These are phyloP conservation scores for Cladosporium cucumerinum DNA, from an alignment of 2,329 filamentous ascomycete genomes.

Conservation along the genomic window DNA sequence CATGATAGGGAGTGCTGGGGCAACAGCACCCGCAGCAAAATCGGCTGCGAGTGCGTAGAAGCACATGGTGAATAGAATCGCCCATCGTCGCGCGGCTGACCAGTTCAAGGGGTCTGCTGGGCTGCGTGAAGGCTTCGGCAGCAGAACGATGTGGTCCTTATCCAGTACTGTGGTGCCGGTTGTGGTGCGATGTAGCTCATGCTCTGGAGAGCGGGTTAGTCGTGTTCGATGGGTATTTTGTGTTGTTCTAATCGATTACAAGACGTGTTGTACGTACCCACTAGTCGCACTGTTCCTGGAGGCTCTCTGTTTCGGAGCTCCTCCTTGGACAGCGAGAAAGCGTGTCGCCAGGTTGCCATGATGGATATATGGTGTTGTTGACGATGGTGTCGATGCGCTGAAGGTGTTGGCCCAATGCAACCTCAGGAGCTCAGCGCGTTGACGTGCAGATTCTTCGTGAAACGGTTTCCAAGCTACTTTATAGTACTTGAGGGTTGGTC, in stretches of 20 bases:
- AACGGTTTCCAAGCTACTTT: constrained; percentile 3
- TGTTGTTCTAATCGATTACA: background rate
- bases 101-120: constrained; percentile 43
- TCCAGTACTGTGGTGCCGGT: constrained; percentile 21
- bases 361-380: background rate
- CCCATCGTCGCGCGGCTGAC: constrained; percentile 35
- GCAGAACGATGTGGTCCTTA: constrained; percentile 38
- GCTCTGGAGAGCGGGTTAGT: constrained; percentile 20
- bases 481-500: constrained; percentile 1
- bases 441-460: background rate
- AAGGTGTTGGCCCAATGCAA: background rate
- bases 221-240: background rate
- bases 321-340: constrained; percentile 39
- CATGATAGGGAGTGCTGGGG: constrained; percentile 37
- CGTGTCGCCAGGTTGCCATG: constrained; percentile 37
- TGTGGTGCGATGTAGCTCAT: constrained; percentile 31
- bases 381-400: background rate
- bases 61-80: constrained; percentile 38
- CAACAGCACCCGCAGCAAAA: constrained; percentile 36
- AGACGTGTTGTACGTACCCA: constrained; percentile 31
- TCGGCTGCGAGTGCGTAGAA: constrained; percentile 39
- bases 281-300: constrained; percentile 39
- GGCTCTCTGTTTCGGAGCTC: constrained; percentile 39
- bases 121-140: constrained; percentile 39
- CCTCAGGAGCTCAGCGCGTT: background rate